phyloP scores from a whole-genome alignment of 805 yeast species.

The Sungouiella blattae region DNA sequence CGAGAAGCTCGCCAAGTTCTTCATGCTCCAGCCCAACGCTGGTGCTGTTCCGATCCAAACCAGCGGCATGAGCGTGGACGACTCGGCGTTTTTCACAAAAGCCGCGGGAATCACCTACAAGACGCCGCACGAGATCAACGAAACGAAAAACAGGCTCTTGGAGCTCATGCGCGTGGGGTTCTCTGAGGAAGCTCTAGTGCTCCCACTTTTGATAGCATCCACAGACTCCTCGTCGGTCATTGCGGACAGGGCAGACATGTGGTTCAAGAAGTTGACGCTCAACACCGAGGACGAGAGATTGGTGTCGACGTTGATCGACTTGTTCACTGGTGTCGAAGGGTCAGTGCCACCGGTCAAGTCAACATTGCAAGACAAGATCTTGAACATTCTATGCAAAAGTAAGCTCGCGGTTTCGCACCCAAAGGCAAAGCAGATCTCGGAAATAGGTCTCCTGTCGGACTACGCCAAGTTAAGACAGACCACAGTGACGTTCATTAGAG shows the following conservation, averaged over 20 bases:
- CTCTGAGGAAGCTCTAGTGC: slow-evolving; percentile 30
- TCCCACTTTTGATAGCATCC: slow-evolving; percentile 61
- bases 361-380: slow-evolving; percentile 53
- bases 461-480: slow-evolving; percentile 50
- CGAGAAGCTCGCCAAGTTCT: slow-evolving; percentile 49
- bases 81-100: slow-evolving; percentile 59
- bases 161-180: slow-evolving; percentile 43
- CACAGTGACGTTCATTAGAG: slow-evolving; percentile 61
- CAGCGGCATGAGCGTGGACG: slow-evolving; percentile 62
- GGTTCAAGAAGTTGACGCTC: slow-evolving; percentile 46
- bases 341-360: slow-evolving; percentile 50
- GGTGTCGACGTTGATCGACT: slow-evolving; percentile 39
- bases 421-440: slow-evolving; percentile 46
- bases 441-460: slow-evolving; percentile 58
- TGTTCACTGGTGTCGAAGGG: slow-evolving; percentile 50
- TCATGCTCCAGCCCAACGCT: slow-evolving; percentile 49
- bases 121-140: slow-evolving; percentile 39
- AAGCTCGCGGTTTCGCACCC: slow-evolving; percentile 43
- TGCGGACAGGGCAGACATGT: slow-evolving; percentile 50
- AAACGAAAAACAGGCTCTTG: slow-evolving; percentile 24
- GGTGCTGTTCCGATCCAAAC: slow-evolving; percentile 29
- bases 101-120: slow-evolving; percentile 65
- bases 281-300: slow-evolving; percentile 50
- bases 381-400: slow-evolving; percentile 50
- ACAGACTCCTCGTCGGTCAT: slow-evolving; percentile 56